A percentile compares a stretch with the other conserved stretches of the same genome.
Conservation (phyloP, 2,329 filamentous ascomycete species). For the Epichloe gansuensis region DNA sequence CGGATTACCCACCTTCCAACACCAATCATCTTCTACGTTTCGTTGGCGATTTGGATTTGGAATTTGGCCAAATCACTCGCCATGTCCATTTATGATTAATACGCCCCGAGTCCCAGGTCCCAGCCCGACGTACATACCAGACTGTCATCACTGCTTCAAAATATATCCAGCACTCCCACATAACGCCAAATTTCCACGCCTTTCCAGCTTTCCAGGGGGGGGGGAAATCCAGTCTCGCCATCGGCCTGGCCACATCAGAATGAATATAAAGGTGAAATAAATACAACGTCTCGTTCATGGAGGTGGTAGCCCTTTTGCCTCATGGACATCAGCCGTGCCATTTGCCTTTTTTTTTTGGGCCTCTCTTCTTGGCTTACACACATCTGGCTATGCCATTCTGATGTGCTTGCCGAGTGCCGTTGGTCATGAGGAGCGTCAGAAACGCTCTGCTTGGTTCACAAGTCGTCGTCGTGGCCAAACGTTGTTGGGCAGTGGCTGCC, state of each 20-base stretch:
- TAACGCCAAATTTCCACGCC: conserved; percentile 1
- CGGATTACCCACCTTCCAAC: neutral
- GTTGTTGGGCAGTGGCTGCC: neutral
- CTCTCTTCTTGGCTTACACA: neutral
- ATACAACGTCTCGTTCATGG: neutral
- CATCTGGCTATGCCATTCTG: neutral
- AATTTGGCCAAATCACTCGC: neutral
- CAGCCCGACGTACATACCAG: neutral
- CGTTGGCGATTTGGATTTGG: neutral
- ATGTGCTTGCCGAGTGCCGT: neutral
- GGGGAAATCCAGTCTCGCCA: no score
- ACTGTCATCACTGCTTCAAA: neutral
- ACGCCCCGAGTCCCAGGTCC: neutral
- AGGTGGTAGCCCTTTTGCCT: neutral
- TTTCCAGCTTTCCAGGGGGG: neutral
- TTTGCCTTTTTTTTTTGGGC: neutral
- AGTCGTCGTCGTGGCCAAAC: neutral
- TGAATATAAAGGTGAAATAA: neutral
- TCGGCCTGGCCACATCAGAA: neutral
- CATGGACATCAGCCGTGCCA: neutral
- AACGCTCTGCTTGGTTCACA: neutral
- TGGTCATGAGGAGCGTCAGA: neutral
- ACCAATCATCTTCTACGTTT: neutral
- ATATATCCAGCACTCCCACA: neutral
- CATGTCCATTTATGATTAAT: neutral